Evolutionary conservation across 176 grass and related monocot genomes (phyloP).

Genomic region (Oryza coarctata): DNA sequence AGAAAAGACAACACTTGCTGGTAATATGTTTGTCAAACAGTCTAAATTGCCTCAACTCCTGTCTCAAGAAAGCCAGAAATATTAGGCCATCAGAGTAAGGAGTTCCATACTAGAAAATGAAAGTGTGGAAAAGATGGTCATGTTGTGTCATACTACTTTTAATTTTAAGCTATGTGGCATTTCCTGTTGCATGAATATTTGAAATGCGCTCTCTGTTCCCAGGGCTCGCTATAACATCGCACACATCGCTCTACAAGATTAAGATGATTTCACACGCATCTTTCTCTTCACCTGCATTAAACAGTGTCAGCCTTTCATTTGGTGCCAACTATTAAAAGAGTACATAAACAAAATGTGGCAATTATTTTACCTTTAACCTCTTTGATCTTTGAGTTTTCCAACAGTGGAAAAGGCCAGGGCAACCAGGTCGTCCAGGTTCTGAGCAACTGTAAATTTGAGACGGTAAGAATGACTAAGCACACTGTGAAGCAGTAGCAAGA

Average conservation of each 20-base stretch:
- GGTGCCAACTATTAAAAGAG: background rate
- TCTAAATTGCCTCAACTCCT: background rate
- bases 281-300: slow-evolving; percentile 54
- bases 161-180: background rate
- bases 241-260: background rate
- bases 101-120: background rate
- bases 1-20: background rate
- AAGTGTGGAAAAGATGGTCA: background rate
- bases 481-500: slow-evolving; percentile 20
- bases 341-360: slow-evolving; percentile 10
- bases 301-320: slow-evolving; percentile 10
- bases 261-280: slow-evolving; percentile 32
- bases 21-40: background rate
- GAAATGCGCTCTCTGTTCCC: background rate
- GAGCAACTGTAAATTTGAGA: slow-evolving; percentile 56
- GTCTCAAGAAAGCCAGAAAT: slow-evolving; percentile 16
- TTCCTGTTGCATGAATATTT: background rate
- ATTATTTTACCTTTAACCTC: slow-evolving; percentile 45
- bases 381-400: slow-evolving; percentile 55
- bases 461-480: background rate
- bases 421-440: slow-evolving; percentile 54
- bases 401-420: slow-evolving; percentile 65
- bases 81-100: background rate
- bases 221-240: background rate
- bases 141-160: background rate